These are phyloP conservation scores for Carnegiea gigantea DNA, from an alignment of 179 eudicot genomes.

Conservation along the genomic window DNA sequence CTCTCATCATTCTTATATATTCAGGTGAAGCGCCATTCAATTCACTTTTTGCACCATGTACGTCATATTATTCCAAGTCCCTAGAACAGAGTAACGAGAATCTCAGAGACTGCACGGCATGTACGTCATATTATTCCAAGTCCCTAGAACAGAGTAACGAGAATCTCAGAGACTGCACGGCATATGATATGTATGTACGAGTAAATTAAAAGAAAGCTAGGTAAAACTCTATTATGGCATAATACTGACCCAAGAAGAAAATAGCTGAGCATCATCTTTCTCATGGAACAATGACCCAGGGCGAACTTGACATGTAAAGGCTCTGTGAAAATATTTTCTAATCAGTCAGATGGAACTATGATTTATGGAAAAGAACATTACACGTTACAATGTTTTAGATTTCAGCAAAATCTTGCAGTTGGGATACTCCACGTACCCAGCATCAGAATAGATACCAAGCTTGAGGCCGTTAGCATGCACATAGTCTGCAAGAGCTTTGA, in stretches of 20 bases:
- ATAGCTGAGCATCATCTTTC: slow-evolving; percentile 67
- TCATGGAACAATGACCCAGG: slow-evolving; percentile 89
- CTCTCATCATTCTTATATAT: background rate
- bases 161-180: background rate
- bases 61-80: background rate
- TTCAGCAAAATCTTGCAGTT: background rate
- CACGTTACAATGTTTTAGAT: background rate
- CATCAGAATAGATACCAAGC: slow-evolving; percentile 98
- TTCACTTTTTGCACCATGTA: background rate
- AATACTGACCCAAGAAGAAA: slow-evolving; percentile 94
- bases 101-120: background rate
- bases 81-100: background rate
- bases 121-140: background rate
- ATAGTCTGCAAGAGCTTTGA: slow-evolving; percentile 91
- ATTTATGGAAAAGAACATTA: background rate
- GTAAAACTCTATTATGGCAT: background rate
- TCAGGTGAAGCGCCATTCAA: background rate
- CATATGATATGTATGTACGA: background rate
- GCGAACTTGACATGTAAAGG: slow-evolving; percentile 88
- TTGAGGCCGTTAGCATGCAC: slow-evolving; percentile 90
- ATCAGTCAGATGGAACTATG: background rate
- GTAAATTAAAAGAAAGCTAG: background rate
- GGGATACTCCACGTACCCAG: slow-evolving; percentile 62
- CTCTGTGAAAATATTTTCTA: slow-evolving; percentile 39
- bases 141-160: background rate